These are phyloP conservation scores for Collybia sordida DNA, from an alignment of 768 basidiomycete species.

Conservation along the genomic window DNA sequence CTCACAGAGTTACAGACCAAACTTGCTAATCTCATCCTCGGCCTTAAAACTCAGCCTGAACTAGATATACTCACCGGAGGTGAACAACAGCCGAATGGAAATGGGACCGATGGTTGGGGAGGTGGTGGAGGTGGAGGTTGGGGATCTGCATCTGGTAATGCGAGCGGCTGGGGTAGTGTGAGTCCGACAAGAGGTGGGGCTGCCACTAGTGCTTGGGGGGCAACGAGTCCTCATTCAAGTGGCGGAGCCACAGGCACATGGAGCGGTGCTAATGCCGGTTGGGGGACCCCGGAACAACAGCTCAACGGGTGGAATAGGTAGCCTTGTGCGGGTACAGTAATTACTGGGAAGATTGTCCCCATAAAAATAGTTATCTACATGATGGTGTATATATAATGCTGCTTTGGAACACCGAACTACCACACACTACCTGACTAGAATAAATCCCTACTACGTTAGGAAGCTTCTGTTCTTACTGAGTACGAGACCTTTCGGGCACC, in stretches of 20 bases:
- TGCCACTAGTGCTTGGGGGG: constrained; percentile 22
- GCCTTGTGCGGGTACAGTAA: not conserved
- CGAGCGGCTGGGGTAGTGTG: constrained; percentile 27
- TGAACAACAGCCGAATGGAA: constrained; percentile 32
- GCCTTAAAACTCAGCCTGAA: constrained; percentile 65
- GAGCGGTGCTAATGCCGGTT: constrained; percentile 42
- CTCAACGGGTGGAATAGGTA: constrained; percentile 57
- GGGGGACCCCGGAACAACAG: constrained; percentile 48
- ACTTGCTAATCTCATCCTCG: constrained; percentile 75
- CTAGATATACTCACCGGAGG: constrained; percentile 48
- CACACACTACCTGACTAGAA: too few species aligned
- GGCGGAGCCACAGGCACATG: constrained; percentile 30
- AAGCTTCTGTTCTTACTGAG: constrained; percentile 14
- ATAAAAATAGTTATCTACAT: too few species aligned
- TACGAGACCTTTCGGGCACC: constrained; percentile 32
- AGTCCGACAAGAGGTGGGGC: constrained; percentile 17
- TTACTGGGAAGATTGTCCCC: too few species aligned
- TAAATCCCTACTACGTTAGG: too few species aligned
- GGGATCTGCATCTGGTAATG: constrained; percentile 15
- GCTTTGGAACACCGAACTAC: too few species aligned
- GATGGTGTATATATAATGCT: too few species aligned
- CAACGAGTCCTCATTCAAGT: constrained; percentile 20
- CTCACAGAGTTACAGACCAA: constrained; percentile 78
- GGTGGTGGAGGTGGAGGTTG: constrained; percentile 11
- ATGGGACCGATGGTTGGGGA: constrained; percentile 18